Evolutionary conservation across 352 stramenopile genomes (phyloP), one percentile per base, ranked within the genome.

Genomic region (Phytophthora boehmeriae): DNA sequence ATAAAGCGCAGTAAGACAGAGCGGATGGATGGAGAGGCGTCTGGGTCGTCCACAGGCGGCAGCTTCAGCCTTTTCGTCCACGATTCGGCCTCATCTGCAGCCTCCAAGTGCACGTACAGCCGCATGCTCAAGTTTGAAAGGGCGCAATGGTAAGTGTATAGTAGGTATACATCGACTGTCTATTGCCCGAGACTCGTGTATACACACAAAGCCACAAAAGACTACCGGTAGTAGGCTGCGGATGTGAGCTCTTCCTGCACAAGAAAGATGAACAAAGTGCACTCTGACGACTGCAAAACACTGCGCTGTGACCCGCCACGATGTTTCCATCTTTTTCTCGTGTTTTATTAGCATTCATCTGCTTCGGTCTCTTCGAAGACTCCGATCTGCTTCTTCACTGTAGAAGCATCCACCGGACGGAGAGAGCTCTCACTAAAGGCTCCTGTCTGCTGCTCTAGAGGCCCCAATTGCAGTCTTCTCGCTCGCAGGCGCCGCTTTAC

Each of bases 61-160:
- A 90, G 50, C 8, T 67, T 78, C 17, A 91, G 25, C 14, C 82
- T 79, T 58, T 80, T 87, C 4, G 82, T 88, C 75, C 82, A 89
- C 49, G 67, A 55, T 23, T 70, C 20, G 30, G 28, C 35, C 28
- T 65, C 45, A 23, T 64, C 54, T 22, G 44, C 14, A 14, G 69
- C 63, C 68, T 89, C 81, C 23, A 76, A 85, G 71, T 93, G 85
- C 48, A 93, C 72, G 63, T 91, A 91, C 13, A 93, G 63, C 58
- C 77, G 80, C 70, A 75, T 79, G 13, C 5, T 14, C 8, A 16
- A 23, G 27, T 6, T n/a, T 32, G 14, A 20, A 56, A 50, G 34
- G 45, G 39, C 43, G 46, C 55, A 44, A 54, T 20, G 14, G 2
- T 4, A 8, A 44, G n/a, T 44, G 38, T 44, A 44, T 22, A 44